Evolutionary conservation across 2,329 filamentous ascomycete species (phyloP).

Genomic region (Stylonectria norvegica): DNA sequence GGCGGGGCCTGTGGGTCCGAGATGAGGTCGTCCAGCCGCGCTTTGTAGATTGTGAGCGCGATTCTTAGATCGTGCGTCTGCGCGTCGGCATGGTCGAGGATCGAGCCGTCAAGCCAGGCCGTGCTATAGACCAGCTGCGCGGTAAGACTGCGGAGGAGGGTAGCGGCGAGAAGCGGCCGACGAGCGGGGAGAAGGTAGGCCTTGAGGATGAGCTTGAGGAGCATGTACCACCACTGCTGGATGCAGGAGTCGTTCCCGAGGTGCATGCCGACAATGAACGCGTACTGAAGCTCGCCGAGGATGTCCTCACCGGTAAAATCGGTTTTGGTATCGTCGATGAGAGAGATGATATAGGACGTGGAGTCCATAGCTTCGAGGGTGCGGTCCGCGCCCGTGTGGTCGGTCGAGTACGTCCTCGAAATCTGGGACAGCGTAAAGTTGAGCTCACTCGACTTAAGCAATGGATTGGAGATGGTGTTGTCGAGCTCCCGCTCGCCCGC

Average conservation of each 20-base stretch:
- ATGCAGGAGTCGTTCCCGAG: constrained; percentile 58
- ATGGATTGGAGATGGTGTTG: constrained; percentile 32
- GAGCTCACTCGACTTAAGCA: constrained; percentile 40
- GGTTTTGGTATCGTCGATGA: constrained; percentile 30
- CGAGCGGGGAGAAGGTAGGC: constrained; percentile 43
- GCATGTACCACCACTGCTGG: constrained; percentile 60
- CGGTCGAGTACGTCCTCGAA: constrained; percentile 41
- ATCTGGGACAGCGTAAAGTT: constrained; percentile 46
- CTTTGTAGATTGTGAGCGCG: constrained; percentile 53
- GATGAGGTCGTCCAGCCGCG: constrained; percentile 49
- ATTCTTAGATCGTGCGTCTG: constrained; percentile 39
- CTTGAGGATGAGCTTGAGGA: constrained; percentile 49
- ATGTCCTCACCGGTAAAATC: constrained; percentile 40
- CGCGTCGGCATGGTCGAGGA: constrained; percentile 36
- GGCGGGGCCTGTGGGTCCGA: constrained; percentile 72
- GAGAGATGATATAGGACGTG: constrained; percentile 42
- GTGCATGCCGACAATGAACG: constrained; percentile 55
- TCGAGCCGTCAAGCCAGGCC: constrained; percentile 45
- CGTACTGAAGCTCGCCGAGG: constrained; percentile 59
- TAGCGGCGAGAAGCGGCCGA: constrained; percentile 43
- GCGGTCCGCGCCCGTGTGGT: constrained; percentile 35
- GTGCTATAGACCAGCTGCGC: constrained; percentile 55
- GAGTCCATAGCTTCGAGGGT: constrained; percentile 47
- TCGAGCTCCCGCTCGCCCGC: constrained; percentile 40
- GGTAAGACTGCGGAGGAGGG: constrained; percentile 49